phyloP scores from a whole-genome alignment of 768 basidiomycete genomes.

The Pisolithus orientalis region DNA sequence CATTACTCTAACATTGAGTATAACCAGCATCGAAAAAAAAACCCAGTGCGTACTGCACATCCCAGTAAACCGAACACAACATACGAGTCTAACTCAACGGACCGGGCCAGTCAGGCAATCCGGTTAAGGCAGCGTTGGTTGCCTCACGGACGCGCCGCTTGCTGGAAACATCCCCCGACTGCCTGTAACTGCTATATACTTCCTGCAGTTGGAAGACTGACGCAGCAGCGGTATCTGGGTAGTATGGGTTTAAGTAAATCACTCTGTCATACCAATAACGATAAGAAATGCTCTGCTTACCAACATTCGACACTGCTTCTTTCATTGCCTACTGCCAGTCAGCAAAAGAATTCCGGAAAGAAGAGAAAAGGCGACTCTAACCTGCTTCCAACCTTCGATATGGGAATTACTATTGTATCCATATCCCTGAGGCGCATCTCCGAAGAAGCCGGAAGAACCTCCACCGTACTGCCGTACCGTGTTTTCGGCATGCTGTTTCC shows the following conservation, averaged over 20 bases:
- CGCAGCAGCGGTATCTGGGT: conserved; percentile 47
- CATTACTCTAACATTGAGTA: too few species aligned
- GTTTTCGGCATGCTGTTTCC: conserved; percentile 50
- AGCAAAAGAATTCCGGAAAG: conserved; percentile 5
- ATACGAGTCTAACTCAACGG: conserved; percentile 15
- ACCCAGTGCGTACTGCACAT: too few species aligned
- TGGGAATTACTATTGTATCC: conserved; percentile 45
- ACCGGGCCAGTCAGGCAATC: conserved; percentile 72
- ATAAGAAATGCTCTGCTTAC: conserved; percentile 27
- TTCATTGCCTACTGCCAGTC: conserved; percentile 38
- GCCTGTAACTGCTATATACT: conserved; percentile 65
- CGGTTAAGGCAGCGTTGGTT: conserved; percentile 65
- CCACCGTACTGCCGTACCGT: conserved; percentile 41
- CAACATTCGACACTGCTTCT: conserved; percentile 48
- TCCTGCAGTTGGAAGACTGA: conserved; percentile 74
- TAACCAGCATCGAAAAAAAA: too few species aligned
- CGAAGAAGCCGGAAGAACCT: conserved; percentile 26
- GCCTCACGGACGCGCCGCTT: conserved; percentile 74
- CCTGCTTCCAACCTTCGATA: conserved; percentile 49
- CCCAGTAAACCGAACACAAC: too few species aligned
- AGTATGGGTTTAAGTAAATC: background rate
- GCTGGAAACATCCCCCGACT: conserved; percentile 64
- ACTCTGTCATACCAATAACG: background rate
- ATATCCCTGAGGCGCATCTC: conserved; percentile 26
- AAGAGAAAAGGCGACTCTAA: conserved; percentile 27